Conservation (phyloP, 176 grass and related monocot genomes). For the Oryza meyeriana region DNA sequence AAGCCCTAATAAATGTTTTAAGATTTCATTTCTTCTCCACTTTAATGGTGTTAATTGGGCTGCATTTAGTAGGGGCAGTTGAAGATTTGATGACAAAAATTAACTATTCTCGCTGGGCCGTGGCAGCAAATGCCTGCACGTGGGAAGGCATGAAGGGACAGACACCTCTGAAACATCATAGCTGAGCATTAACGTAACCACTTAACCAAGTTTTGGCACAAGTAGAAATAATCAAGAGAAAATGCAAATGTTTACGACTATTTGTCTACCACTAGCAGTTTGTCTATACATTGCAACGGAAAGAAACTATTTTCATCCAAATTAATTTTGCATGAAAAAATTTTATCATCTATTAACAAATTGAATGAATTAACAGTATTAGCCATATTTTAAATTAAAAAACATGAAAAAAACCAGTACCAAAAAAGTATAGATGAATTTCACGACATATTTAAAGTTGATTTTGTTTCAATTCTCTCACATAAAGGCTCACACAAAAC, state of each 20-base stretch:
- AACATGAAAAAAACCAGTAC: no score
- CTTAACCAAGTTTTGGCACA: background rate
- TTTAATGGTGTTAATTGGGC: background rate
- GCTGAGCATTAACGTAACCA: background rate
- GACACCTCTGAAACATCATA: background rate
- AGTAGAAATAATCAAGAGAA: background rate
- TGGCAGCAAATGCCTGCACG: background rate
- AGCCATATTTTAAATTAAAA: no score
- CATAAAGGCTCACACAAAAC: no score
- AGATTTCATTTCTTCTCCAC: background rate
- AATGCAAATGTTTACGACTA: background rate
- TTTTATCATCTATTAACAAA: no score
- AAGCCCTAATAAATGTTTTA: background rate
- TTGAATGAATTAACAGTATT: no score
- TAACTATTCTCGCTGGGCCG: background rate
- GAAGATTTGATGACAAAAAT: background rate
- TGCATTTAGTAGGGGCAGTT: conserved; percentile 18
- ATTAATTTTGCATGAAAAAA: no score
- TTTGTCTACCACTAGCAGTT: no score
- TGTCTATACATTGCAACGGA: no score
- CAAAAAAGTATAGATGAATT: no score
- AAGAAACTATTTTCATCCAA: no score
- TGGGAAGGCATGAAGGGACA: background rate
- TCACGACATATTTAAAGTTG: no score
- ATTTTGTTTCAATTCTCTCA: no score